Base-by-base conservation (phyloP, 805 yeast species). In the Kazachstania africana region DNA sequence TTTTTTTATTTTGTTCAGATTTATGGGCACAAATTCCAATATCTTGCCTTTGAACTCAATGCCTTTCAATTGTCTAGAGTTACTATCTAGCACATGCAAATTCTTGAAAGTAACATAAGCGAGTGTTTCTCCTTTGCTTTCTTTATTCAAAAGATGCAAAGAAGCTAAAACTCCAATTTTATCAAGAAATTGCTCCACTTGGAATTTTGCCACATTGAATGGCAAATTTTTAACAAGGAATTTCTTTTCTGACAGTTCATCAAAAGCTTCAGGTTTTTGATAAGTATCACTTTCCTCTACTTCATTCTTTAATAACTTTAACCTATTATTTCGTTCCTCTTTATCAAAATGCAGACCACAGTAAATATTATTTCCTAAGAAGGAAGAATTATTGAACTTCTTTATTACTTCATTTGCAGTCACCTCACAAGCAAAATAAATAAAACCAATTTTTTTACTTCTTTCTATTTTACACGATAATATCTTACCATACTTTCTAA, bases 401-500 rank as follows among this genome's bases (percentile, higher is more conserved):
- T 44, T 36, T 24, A 65, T 65, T 24, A 60, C 66, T 3, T 38
- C 39, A 20, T 47, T 47, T 2, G 69, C 70, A 28, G 50, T 47
- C 8, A 43, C 31, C 31, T 51, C 58, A 31, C 50, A 48, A 23
- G 55, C 59, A 37, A 62, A 65, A 25, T 64, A 59, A 18, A 64
- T 55, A 37, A 64, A 65, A 0, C 68, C 70, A 32, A 63, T 63
- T 29, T 53, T 53, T 38, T 63, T 63, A 15, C 50, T 46, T 29
- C 49, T 39, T 35, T 62, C 63, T 21, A 63, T 34, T 34, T 63
- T 64, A 30, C 68, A 63, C 5, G 69, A 63, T 6, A 62, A 39
- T n/a, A 65, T 57, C 32, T 59, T 64, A 16, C 75, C 75, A 50
- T 58, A 67, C 2, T 48, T 45, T 38, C 60, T 68, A 43, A 72